Evolutionary conservation across 257 asterid species (phyloP).

Genomic region (Knoxia roxburghii): DNA sequence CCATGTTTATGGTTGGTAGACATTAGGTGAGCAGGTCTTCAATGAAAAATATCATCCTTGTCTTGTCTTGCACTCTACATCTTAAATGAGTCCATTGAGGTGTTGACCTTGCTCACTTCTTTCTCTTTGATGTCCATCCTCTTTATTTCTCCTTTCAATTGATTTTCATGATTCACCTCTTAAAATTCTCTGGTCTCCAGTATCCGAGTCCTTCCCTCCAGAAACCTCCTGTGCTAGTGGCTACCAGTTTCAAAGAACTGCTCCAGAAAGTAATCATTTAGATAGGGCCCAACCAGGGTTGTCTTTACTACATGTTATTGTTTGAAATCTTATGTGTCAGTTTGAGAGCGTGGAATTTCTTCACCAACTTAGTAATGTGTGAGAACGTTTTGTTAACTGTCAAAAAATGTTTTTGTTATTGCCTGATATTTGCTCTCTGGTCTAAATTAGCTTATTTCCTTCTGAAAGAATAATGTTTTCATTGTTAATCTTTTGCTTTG

Average conservation of each 20-base stretch:
- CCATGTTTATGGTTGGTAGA: constrained; percentile 3
- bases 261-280: not conserved
- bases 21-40: constrained; percentile 4
- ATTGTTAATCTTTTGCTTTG: constrained; percentile 6
- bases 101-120: not conserved
- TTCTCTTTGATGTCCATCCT: not conserved
- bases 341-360: not conserved
- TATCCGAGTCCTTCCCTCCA: not conserved
- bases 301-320: not conserved
- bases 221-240: not conserved
- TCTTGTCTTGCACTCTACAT: not conserved
- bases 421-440: not conserved
- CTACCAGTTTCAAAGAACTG: not conserved
- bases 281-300: not conserved
- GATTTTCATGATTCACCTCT: not conserved
- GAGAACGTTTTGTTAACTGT: not conserved
- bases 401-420: not conserved
- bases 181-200: not conserved
- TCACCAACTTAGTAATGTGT: not conserved
- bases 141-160: not conserved
- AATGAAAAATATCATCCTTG: not conserved
- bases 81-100: not conserved
- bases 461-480: not conserved
- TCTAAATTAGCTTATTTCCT: not conserved
- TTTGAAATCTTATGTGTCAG: not conserved